These are phyloP conservation scores for Phialophora chinensis DNA, from an alignment of 2,329 filamentous ascomycete species.

Conservation along the genomic window DNA sequence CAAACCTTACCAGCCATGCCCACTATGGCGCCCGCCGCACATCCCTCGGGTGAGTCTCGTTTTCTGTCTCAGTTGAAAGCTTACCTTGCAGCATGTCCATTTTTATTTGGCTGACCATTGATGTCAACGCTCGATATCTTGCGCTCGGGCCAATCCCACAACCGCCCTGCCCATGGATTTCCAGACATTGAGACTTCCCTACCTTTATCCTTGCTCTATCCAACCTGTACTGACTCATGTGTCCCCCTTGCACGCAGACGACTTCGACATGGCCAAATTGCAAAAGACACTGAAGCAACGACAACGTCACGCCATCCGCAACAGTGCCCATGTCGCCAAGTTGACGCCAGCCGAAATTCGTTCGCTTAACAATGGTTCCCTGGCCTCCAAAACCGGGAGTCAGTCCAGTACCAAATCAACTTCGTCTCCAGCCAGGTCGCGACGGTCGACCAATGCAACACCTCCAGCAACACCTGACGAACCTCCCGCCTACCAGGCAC, in stretches of 20 bases:
- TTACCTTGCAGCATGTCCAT: slow-evolving; percentile 28
- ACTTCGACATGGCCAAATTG: slow-evolving; percentile 40
- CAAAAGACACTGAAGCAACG: slow-evolving; percentile 39
- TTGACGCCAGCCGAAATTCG: slow-evolving; percentile 39
- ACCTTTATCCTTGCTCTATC: slow-evolving; percentile 24
- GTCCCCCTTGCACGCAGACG: slow-evolving; percentile 29
- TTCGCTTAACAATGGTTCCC: slow-evolving; percentile 37
- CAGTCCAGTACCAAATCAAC: slow-evolving; percentile 32
- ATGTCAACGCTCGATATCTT: slow-evolving; percentile 18
- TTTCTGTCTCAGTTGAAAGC: slow-evolving; percentile 28
- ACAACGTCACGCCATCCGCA: slow-evolving; percentile 33
- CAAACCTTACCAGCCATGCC: slow-evolving; percentile 31
- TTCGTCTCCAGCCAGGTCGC: slow-evolving; percentile 24
- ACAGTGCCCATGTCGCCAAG: slow-evolving; percentile 36
- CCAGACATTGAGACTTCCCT: slow-evolving; percentile 5
- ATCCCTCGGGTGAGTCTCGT: slow-evolving; percentile 26
- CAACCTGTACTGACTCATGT: slow-evolving; percentile 26
- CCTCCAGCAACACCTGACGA: slow-evolving; percentile 35
- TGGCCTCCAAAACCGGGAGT: slow-evolving; percentile 34
- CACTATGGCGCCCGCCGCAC: slow-evolving; percentile 15
- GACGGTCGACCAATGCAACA: slow-evolving; percentile 31
- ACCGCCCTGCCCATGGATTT: slow-evolving; percentile 17
- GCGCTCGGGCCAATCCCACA: slow-evolving; percentile 15
- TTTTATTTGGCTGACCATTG: slow-evolving; percentile 17
- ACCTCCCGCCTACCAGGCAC: slow-evolving; percentile 16